Conservation (phyloP, 192 early-diverging fungal genomes). For the Coemansia furcata region DNA sequence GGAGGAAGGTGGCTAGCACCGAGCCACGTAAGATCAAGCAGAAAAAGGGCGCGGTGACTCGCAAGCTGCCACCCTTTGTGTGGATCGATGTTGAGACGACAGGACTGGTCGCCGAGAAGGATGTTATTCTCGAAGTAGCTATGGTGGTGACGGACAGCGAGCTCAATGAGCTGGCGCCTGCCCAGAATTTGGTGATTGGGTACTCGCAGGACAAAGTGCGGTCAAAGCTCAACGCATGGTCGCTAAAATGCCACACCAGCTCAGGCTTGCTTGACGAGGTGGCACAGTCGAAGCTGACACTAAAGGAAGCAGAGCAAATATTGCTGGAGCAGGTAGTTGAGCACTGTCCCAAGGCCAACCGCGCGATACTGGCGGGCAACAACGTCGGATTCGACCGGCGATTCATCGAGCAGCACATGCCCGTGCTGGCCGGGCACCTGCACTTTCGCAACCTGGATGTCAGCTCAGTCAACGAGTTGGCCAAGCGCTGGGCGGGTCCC, state of each 20-base stretch:
- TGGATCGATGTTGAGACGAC: conserved; percentile 33
- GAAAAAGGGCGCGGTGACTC: neutral
- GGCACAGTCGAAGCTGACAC: conserved; percentile 58
- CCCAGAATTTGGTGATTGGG: conserved; percentile 58
- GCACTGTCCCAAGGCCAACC: conserved; percentile 58
- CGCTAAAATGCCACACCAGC: conserved; percentile 68
- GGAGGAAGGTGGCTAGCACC: neutral
- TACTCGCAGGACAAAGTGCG: conserved; percentile 23
- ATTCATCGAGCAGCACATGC: conserved; percentile 81
- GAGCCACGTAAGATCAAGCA: neutral
- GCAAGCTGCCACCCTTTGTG: conserved; percentile 8
- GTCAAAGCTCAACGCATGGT: conserved; percentile 81
- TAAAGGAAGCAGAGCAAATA: conserved; percentile 59
- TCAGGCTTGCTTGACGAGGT: conserved; percentile 75
- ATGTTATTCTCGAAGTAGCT: conserved; percentile 81
- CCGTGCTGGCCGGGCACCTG: conserved; percentile 61
- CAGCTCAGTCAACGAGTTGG: conserved; percentile 81
- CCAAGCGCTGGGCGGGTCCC: conserved; percentile 66
- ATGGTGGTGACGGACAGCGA: conserved; percentile 79
- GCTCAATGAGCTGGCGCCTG: conserved; percentile 71
- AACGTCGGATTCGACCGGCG: conserved; percentile 81
- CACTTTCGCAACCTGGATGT: conserved; percentile 86
- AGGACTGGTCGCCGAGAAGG: conserved; percentile 51
- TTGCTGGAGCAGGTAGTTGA: conserved; percentile 67
- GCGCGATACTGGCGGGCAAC: conserved; percentile 82